Evolutionary conservation across 2,329 filamentous ascomycete genomes (phyloP).

Genomic region (Coniochaeta pulveracea): DNA sequence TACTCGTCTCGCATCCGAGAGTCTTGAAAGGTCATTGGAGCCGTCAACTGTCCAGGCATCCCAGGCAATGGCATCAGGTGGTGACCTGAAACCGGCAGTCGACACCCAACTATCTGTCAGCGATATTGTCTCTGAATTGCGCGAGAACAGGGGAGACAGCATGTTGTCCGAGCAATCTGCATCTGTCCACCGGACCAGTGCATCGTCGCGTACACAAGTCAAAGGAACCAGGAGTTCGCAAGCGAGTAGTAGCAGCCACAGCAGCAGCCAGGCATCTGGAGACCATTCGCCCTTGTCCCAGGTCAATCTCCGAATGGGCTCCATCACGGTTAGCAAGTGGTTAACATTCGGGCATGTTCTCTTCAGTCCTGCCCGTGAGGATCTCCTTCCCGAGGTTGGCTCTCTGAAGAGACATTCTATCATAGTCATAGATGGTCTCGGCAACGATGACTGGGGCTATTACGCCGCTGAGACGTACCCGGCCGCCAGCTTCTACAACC

Average conservation of each 20-base stretch:
- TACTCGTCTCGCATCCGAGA: slow-evolving; percentile 17
- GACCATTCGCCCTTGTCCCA: slow-evolving; percentile 54
- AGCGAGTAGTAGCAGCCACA: slow-evolving; percentile 31
- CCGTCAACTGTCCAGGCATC: slow-evolving; percentile 33
- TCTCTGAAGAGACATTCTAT: slow-evolving; percentile 50
- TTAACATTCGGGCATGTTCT: slow-evolving; percentile 74
- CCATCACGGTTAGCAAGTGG: slow-evolving; percentile 81
- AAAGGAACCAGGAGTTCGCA: slow-evolving; percentile 26
- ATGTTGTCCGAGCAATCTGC: slow-evolving; percentile 10
- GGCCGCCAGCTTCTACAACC: slow-evolving; percentile 63
- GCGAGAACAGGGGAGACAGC: slow-evolving; percentile 20
- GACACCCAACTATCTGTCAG: slow-evolving; percentile 30
- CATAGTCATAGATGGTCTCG: slow-evolving; percentile 70
- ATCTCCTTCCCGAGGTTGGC: slow-evolving; percentile 43
- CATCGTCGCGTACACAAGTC: slow-evolving; percentile 16
- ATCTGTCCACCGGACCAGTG: slow-evolving; percentile 16
- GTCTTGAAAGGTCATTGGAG: slow-evolving; percentile 26
- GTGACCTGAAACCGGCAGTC: slow-evolving; percentile 38
- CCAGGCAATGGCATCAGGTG: slow-evolving; percentile 39
- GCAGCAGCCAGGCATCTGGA: slow-evolving; percentile 35
- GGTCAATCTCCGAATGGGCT: slow-evolving; percentile 68
- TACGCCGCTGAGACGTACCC: slow-evolving; percentile 76
- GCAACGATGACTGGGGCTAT: slow-evolving; percentile 83
- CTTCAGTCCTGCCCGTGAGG: slow-evolving; percentile 68
- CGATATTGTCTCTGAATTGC: slow-evolving; percentile 28